A percentile compares a stretch with the other conserved stretches of the same genome.
Conservation (phyloP, 2,329 filamentous ascomycete species). For the Pseudogymnoascus sp. region DNA sequence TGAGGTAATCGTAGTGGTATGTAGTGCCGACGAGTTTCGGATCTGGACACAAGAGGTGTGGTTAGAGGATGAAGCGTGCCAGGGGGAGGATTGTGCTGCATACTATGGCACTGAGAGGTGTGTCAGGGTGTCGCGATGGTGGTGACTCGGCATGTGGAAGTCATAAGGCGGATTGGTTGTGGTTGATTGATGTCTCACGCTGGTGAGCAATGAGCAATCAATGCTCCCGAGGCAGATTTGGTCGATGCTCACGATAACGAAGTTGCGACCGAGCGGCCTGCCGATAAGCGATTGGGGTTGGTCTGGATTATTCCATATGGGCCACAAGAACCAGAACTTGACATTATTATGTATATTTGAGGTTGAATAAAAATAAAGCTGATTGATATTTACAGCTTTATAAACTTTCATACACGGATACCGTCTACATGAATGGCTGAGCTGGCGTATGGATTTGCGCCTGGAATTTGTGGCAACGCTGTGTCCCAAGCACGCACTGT, state of each 20-base stretch:
- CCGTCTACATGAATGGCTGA: background rate
- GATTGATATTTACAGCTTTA: background rate
- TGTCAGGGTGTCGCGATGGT: background rate
- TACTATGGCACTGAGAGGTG: background rate
- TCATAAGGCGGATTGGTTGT: conserved; percentile 3
- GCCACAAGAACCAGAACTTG: background rate
- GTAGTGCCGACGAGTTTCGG: conserved; percentile 10
- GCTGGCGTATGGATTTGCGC: background rate
- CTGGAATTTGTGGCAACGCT: background rate
- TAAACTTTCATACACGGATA: background rate
- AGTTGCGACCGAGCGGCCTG: background rate
- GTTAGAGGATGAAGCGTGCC: conserved; percentile 18
- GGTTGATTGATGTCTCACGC: conserved; percentile 4
- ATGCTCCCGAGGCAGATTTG: background rate
- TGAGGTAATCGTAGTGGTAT: conserved; percentile 19
- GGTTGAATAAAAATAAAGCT: background rate
- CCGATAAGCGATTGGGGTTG: conserved; percentile 4
- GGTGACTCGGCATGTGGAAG: conserved; percentile 2
- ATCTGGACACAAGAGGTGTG: conserved; percentile 3
- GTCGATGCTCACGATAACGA: conserved; percentile 5
- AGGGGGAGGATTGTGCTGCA: background rate
- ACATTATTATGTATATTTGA: background rate
- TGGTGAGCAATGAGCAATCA: background rate
- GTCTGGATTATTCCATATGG: background rate
- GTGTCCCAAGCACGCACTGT: background rate